phyloP scores from a whole-genome alignment of 768 basidiomycete species.

The Termitomyces sp. region DNA sequence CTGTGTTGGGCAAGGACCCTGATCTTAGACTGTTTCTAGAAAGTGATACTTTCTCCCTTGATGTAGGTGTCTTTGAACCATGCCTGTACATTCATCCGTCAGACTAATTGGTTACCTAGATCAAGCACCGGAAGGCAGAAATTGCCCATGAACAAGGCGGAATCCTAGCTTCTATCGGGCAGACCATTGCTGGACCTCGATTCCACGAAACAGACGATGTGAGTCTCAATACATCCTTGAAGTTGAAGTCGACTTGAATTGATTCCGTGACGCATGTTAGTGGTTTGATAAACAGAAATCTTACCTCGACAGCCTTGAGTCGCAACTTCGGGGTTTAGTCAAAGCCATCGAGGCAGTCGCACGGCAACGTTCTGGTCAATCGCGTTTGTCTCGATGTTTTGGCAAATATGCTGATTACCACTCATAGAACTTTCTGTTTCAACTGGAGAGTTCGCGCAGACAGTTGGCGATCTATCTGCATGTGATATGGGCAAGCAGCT shows the following conservation, averaged over 20 bases:
- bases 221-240: too few species aligned
- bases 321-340: conserved; percentile 79
- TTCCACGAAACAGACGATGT: conserved; percentile 91
- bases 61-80: conserved; percentile 47
- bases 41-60: conserved; percentile 84
- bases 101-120: conserved; percentile 36
- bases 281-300: conserved; percentile 90
- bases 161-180: conserved; percentile 77
- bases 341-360: conserved; percentile 85
- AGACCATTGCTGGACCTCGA: conserved; percentile 69
- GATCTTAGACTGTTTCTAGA: conserved; percentile 91
- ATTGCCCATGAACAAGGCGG: conserved; percentile 75
- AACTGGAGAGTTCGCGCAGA: conserved; percentile 76
- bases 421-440: conserved; percentile 60
- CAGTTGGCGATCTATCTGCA: conserved; percentile 60
- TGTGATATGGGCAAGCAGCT: conserved; percentile 76
- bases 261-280: conserved; percentile 26
- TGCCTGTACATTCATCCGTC: neutral
- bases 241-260: neutral
- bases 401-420: neutral
- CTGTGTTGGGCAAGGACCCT: conserved; percentile 79
- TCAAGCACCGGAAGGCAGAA: conserved; percentile 82
- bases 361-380: conserved; percentile 67
- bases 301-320: conserved; percentile 86
- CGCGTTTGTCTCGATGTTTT: neutral